Conservation (phyloP, 305 asterid species). For the Fraxinus velutina region DNA sequence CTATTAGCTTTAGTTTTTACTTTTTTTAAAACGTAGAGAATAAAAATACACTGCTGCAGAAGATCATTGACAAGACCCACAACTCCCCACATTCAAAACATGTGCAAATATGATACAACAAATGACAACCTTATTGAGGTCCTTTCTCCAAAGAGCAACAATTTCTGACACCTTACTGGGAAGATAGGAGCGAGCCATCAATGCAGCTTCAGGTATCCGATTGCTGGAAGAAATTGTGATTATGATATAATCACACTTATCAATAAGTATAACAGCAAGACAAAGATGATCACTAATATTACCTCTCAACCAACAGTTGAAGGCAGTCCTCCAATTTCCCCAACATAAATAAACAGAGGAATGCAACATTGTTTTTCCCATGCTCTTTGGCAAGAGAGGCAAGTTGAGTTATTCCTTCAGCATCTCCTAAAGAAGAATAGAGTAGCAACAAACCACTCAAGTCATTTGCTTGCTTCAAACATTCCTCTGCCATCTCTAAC, state of each 20-base stretch:
- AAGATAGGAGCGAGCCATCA: conserved; percentile 99
- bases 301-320: conserved; percentile 92
- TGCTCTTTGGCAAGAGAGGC: conserved; percentile 79
- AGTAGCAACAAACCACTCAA: conserved; percentile 88
- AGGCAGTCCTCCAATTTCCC: conserved; percentile 93
- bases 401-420: conserved; percentile 80
- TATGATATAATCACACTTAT: conserved; percentile 6
- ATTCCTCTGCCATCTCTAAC: conserved; percentile 92
- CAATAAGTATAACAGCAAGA: conserved; percentile 20
- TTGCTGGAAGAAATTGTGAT: conserved; percentile 47
- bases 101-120: background rate
- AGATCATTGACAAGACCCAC: conserved; percentile 5
- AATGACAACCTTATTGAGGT: conserved; percentile 67
- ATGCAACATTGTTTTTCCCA: conserved; percentile 93
- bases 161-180: conserved; percentile 98
- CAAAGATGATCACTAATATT: conserved; percentile 18
- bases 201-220: conserved; percentile 99
- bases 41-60: conserved; percentile 10
- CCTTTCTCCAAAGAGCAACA: conserved; percentile 88
- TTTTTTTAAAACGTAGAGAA: conserved; percentile 6
- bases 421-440: conserved; percentile 86
- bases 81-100: conserved; percentile 18
- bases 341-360: conserved; percentile 86
- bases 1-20: conserved; percentile 6
- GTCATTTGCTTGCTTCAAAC: conserved; percentile 91